phyloP scores from a whole-genome alignment of 495 filamentous ascomycete genomes.

The Hypoxylon perforatum region DNA sequence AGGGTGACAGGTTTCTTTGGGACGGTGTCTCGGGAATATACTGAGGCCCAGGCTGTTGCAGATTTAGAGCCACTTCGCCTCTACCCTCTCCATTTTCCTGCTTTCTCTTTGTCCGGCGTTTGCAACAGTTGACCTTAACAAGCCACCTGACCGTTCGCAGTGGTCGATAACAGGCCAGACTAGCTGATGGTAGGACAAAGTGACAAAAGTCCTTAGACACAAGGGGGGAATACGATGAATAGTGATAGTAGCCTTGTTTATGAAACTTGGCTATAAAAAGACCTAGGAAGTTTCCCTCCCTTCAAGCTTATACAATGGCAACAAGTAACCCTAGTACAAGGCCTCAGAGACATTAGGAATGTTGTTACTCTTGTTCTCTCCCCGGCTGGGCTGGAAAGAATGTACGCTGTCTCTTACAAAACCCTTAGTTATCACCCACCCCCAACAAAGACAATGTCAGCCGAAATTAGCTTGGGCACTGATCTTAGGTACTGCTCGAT shows the following conservation, averaged over 20 bases:
- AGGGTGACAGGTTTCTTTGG: conserved; percentile 30
- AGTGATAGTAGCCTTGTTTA: conserved; percentile 32
- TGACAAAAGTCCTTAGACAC: conserved; percentile 26
- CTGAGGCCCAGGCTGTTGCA: conserved; percentile 45
- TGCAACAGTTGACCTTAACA: conserved; percentile 42
- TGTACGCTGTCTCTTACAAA: conserved; percentile 25
- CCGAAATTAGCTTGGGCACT: conserved; percentile 47
- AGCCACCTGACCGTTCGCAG: conserved; percentile 41
- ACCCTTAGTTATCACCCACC: conserved; percentile 17
- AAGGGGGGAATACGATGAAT: conserved; percentile 19
- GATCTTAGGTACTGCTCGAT: no score
- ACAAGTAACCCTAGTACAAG: conserved; percentile 5
- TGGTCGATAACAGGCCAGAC: conserved; percentile 20
- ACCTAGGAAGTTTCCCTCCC: conserved; percentile 14
- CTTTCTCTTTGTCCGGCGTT: conserved; percentile 51
- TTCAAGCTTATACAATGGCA: conserved; percentile 14
- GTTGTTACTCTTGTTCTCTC: conserved; percentile 19
- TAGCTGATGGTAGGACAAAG: conserved; percentile 30
- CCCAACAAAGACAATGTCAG: conserved; percentile 56
- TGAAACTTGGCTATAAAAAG: conserved; percentile 9
- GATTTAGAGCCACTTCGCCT: conserved; percentile 40
- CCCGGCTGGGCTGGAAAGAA: conserved; percentile 32
- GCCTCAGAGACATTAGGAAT: conserved; percentile 26
- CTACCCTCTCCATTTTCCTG: not conserved
- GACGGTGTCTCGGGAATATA: conserved; percentile 57